Evolutionary conservation across 2,329 filamentous ascomycete species (phyloP), one percentile per base, ranked within the genome.

Genomic region (Huntiella abstrusa): DNA sequence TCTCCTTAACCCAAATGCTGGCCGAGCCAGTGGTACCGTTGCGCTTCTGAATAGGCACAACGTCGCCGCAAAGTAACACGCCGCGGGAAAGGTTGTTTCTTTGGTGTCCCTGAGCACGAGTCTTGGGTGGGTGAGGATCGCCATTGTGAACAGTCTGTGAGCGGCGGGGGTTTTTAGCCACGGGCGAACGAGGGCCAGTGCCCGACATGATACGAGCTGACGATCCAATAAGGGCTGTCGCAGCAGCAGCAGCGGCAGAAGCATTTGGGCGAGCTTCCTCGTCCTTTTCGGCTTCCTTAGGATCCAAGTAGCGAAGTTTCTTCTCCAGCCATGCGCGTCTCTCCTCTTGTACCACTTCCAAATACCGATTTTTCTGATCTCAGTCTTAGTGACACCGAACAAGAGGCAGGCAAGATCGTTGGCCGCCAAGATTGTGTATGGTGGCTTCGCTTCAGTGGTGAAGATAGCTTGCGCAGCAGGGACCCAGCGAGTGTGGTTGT

Each of bases 1-100:
- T 98, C 61, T 98, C 91, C 65, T 98, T 98, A 3, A 98, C 91
- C 91, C 91, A 98, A 35, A 98, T 66, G 61, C 87, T 96, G 34
- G 91, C 91, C 49, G 91, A 87, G 2, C 91, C 91, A 4, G 80
- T 88, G 8, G 80, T 75, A 3, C 91, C 91, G 56, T 98, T 94
- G 51, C 91, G 77, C 62, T 96, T 98, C 59, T 87, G 83, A 50
- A 98, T 98, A 0, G 91, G 91, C 13, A 98, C 85, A n/a, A 98
- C 88, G 59, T 98, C 91, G 38, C 91, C 91, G 54, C 91, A 98
- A 1, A 98, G 70, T 45, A 98, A 62, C 19, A 98, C 91, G 3
- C 88, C 88, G 54, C 86, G 73, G 17, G 85, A 92, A 53, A 83
- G 86, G 55, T 73, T 80, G 53, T 72, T 75, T 45, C 75, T 70